phyloP scores from a whole-genome alignment of 225 moss, liverwort and hornwort species.

The Antitrichia curtipendula region DNA sequence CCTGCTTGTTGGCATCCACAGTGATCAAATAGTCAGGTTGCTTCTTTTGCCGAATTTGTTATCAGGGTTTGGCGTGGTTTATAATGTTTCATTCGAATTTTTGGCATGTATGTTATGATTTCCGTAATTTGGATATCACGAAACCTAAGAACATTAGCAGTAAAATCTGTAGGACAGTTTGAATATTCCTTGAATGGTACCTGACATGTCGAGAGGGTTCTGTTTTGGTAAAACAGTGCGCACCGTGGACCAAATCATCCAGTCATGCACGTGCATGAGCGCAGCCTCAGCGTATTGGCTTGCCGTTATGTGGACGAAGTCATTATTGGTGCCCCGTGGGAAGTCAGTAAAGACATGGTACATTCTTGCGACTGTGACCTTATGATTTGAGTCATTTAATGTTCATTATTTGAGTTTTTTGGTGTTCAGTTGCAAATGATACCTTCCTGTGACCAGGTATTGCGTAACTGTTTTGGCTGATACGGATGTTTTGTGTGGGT shows the following conservation, averaged over 20 bases:
- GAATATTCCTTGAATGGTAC: neutral
- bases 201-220: neutral
- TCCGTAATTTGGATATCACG: neutral
- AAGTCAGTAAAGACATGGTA: conserved; percentile 97
- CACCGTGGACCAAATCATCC: conserved; percentile 95
- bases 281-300: conserved; percentile 90
- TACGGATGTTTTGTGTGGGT: neutral
- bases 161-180: neutral
- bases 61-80: neutral
- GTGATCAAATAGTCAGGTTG: conserved; percentile 90
- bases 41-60: neutral
- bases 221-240: conserved; percentile 25
- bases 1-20: conserved; percentile 89
- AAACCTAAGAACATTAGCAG: neutral
- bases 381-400: neutral
- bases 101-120: neutral
- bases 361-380: neutral
- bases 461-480: neutral
- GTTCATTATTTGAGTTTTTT: neutral
- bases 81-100: neutral
- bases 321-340: conserved; percentile 99
- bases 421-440: neutral
- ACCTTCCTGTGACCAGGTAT: neutral
- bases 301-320: conserved; percentile 94
- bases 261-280: conserved; percentile 95